A percentile compares a stretch with the other conserved stretches of the same genome.
Conservation (phyloP, 2,329 filamentous ascomycete species). For the Pleurostoma richardsiae region DNA sequence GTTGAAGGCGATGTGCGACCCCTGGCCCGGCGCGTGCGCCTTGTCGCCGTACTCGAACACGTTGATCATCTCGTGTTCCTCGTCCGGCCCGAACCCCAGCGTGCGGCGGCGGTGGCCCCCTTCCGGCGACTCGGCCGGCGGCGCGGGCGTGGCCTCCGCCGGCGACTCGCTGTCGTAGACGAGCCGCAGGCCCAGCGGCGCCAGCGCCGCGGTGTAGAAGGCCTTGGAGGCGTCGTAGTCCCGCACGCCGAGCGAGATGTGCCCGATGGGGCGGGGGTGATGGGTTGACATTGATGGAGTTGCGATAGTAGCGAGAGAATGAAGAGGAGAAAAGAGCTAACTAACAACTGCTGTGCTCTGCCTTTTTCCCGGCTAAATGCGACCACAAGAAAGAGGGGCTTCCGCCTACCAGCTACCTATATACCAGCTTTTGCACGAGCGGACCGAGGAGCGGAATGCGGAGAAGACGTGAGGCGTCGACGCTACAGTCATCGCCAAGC, state of each 20-base stretch:
- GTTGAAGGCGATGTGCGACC: slow-evolving; percentile 26
- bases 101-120: slow-evolving; percentile 7
- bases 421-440: too few relatives aligned
- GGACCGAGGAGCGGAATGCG: too few relatives aligned
- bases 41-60: slow-evolving; percentile 19
- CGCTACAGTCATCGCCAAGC: too few relatives aligned
- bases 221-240: slow-evolving; percentile 15
- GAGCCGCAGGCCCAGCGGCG: slow-evolving; percentile 18
- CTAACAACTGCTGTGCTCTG: too few relatives aligned
- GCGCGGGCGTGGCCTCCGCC: neutral
- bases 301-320: too few relatives aligned
- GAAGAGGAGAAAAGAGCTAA: too few relatives aligned
- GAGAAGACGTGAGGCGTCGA: too few relatives aligned
- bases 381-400: too few relatives aligned
- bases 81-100: slow-evolving; percentile 21
- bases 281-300: too few relatives aligned
- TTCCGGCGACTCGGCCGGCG: slow-evolving; percentile 1
- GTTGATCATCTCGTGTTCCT: slow-evolving; percentile 19
- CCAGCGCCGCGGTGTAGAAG: slow-evolving; percentile 23
- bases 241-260: slow-evolving; percentile 17
- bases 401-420: too few relatives aligned
- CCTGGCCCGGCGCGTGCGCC: slow-evolving; percentile 16
- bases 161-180: slow-evolving; percentile 21
- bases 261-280: slow-evolving; percentile 11
- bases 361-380: too few relatives aligned